Base-by-base conservation (phyloP, 2,329 filamentous ascomycete genomes). In the Eurotiales sp. region DNA sequence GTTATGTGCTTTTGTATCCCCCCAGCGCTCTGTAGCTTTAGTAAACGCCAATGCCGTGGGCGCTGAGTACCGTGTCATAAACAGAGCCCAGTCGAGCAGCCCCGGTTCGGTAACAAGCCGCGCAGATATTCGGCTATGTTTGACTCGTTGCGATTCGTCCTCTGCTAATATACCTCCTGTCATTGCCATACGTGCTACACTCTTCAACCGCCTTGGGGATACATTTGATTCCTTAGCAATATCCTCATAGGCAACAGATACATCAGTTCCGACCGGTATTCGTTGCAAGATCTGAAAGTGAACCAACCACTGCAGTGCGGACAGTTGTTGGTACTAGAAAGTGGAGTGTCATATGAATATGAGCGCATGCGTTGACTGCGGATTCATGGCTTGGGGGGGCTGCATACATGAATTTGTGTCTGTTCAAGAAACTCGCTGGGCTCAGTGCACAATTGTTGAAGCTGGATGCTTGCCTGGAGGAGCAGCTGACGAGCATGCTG, bases 81-180 rank as follows among this genome's bases (percentile, higher is more conserved):
- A 79, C 14, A 76, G 75, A 3, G 82, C 69, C 78, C 80, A 83
- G 55, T 77, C 76, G 47, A 74, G 70, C 29, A 56, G 47, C 8
- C 22, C 44, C 11, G 36, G 40, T 4, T 54, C 48, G 1, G n/a
- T 48, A 12, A 44, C 55, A 2, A 85, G 70, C 2, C 77, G 62
- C 3, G 72, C 73, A 1, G 80, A 83, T 1, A 74, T 72, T 1
- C 78, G 76, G 2, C 78, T 82, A 61, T 85, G 82, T 8, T 74
- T 75, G 53, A 84, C 74, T 2, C 72, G 55, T 1, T 77, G 76
- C 0, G 77, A 75, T 4, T 63, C 62, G 1, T 76, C 73, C 57
- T 84, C 81, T 39, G 67, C 60, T 64, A 85, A 83, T 52, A 84
- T 72, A 10, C 71, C 68, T 56, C 76, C 79, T 11, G 79, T 82